Conservation (phyloP, 805 yeast species). For the Candida railenensis region DNA sequence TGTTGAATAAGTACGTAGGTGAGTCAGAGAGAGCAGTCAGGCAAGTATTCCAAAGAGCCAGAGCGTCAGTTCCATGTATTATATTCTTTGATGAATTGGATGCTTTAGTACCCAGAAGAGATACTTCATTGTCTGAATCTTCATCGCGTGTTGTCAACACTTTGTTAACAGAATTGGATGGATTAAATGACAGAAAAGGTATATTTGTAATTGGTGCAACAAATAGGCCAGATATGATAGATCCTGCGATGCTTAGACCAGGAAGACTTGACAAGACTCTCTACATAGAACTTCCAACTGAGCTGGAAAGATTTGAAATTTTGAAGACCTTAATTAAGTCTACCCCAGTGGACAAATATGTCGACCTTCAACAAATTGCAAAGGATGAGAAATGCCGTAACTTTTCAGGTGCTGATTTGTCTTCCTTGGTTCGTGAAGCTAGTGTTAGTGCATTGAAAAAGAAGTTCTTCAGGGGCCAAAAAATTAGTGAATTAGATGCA, state of each 20-base stretch:
- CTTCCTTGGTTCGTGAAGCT: constrained; percentile 91
- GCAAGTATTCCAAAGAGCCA: constrained; percentile 88
- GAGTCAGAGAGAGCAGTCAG: constrained; percentile 93
- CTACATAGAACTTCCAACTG: constrained; percentile 84
- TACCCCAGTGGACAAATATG: constrained; percentile 68
- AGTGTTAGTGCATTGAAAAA: constrained; percentile 82
- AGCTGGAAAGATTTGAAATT: constrained; percentile 77
- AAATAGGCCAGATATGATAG: constrained; percentile 96
- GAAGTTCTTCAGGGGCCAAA: constrained; percentile 53
- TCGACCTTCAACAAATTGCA: constrained; percentile 63
- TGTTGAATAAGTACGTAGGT: constrained; percentile 92
- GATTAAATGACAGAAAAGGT: constrained; percentile 88
- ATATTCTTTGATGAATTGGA: constrained; percentile 95
- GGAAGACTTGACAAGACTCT: constrained; percentile 93
- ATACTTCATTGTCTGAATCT: constrained; percentile 81
- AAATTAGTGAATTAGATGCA: constrained; percentile 37
- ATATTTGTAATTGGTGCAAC: constrained; percentile 96
- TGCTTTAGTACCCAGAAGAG: constrained; percentile 94
- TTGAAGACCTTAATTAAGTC: constrained; percentile 69
- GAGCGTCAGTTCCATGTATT: constrained; percentile 91
- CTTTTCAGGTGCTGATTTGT: constrained; percentile 95
- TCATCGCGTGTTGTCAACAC: constrained; percentile 95
- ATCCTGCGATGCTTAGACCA: constrained; percentile 96
- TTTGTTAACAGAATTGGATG: constrained; percentile 89
- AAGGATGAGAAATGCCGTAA: constrained; percentile 79